phyloP scores from a whole-genome alignment of 441 rosid species.

The Corymbia citriodora region DNA sequence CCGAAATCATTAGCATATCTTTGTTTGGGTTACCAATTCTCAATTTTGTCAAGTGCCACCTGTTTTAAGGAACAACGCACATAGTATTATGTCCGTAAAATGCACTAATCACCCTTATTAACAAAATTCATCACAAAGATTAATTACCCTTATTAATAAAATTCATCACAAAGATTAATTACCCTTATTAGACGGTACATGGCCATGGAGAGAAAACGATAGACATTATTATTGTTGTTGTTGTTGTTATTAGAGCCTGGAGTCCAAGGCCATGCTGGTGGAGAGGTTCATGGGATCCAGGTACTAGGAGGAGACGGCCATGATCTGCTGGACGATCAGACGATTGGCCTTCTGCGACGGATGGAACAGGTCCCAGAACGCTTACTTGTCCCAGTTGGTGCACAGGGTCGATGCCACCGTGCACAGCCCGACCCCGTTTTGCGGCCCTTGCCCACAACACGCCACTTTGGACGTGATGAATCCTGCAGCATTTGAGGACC shows the following conservation, averaged over 20 bases:
- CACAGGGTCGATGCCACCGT: slow-evolving; percentile 40
- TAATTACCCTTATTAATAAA: no score
- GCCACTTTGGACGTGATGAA: slow-evolving; percentile 42
- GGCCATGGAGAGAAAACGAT: background rate
- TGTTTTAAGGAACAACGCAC: background rate
- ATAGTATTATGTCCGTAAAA: background rate
- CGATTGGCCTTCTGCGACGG: slow-evolving; percentile 52
- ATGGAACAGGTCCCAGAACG: slow-evolving; percentile 59
- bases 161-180: background rate
- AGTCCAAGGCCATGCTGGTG: slow-evolving; percentile 27
- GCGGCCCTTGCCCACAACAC: slow-evolving; percentile 63
- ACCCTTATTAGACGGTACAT: background rate
- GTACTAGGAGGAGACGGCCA: slow-evolving; percentile 28
- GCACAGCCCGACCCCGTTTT: slow-evolving; percentile 55
- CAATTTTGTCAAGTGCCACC: background rate
- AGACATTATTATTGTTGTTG: background rate
- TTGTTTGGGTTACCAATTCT: background rate
- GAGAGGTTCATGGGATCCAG: slow-evolving; percentile 59
- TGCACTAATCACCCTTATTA: background rate
- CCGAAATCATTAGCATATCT: rapidly evolving
- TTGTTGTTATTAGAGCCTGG: background rate
- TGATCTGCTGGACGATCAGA: slow-evolving; percentile 30
- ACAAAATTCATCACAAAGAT: background rate
- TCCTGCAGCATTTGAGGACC: slow-evolving; percentile 14
- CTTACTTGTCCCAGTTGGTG: slow-evolving; percentile 31